Conservation (phyloP, 2,329 filamentous ascomycete species). For the Teratosphaeriaceae sp. region DNA sequence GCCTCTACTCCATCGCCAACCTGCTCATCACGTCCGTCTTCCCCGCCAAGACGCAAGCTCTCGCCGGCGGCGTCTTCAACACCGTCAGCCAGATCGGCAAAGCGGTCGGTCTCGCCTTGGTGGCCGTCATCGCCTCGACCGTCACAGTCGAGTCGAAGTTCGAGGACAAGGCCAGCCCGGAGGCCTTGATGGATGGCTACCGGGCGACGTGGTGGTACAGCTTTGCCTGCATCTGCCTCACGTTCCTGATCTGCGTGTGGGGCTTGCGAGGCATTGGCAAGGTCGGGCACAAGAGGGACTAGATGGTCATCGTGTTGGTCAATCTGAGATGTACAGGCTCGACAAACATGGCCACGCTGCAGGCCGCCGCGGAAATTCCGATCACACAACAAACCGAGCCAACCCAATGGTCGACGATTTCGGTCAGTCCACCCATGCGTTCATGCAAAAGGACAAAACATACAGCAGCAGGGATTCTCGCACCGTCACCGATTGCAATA, state of each 20-base stretch:
- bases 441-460: too few species aligned
- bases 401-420: too few species aligned
- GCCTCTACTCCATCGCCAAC: slow-evolving; percentile 38
- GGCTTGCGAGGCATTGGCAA: slow-evolving; percentile 39
- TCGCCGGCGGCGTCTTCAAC: slow-evolving; percentile 42
- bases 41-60: slow-evolving; percentile 34
- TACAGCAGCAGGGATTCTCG: too few species aligned
- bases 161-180: slow-evolving; percentile 26
- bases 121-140: slow-evolving; percentile 31
- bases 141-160: slow-evolving; percentile 16
- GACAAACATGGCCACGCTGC: too few species aligned
- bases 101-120: slow-evolving; percentile 33
- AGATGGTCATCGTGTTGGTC: too few species aligned
- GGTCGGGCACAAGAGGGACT: slow-evolving; percentile 38
- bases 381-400: too few species aligned
- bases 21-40: slow-evolving; percentile 39
- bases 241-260: slow-evolving; percentile 29
- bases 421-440: too few species aligned
- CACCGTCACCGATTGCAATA: too few species aligned
- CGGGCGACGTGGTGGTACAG: slow-evolving; percentile 38
- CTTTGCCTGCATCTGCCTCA: slow-evolving; percentile 31
- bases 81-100: slow-evolving; percentile 39
- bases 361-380: too few species aligned
- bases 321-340: too few species aligned
- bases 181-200: slow-evolving; percentile 36